These are phyloP conservation scores for Kluyveromyces aestuarii DNA, from an alignment of 805 yeast genomes.

Conservation along the genomic window DNA sequence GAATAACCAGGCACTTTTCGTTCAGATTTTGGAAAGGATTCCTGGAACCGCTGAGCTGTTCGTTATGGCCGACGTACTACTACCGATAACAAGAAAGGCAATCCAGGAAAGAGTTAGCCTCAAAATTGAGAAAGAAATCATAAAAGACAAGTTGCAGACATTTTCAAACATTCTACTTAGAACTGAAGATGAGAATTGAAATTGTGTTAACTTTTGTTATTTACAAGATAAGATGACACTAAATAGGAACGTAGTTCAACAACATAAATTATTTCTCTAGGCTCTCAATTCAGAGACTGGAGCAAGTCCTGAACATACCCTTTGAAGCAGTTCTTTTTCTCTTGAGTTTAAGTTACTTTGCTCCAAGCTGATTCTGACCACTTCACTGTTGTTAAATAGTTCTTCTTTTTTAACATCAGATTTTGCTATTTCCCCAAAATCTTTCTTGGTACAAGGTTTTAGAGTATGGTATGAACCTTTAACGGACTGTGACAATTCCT, in stretches of 20 bases:
- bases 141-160: conserved; percentile 13
- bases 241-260: not conserved
- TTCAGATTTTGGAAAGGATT: conserved; percentile 9
- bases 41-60: conserved; percentile 13
- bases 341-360: conserved; percentile 10
- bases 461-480: conserved; percentile 17
- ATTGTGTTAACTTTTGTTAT: not conserved
- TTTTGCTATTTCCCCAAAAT: conserved; percentile 12
- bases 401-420: conserved; percentile 10
- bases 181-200: not conserved
- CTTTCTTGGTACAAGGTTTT: conserved; percentile 4
- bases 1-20: conserved; percentile 4
- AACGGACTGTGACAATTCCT: conserved; percentile 11
- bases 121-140: conserved; percentile 16
- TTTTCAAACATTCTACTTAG: conserved; percentile 3
- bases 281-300: conserved; percentile 19
- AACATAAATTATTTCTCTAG: not conserved
- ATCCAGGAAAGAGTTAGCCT: conserved; percentile 5
- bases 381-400: conserved; percentile 13
- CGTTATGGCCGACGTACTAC: conserved; percentile 10
- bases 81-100: conserved; percentile 7
- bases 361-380: conserved; percentile 20
- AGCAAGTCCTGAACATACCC: conserved; percentile 26
- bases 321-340: conserved; percentile 13
- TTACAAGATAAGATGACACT: not conserved